These are phyloP conservation scores for Xylariales sp. DNA, from an alignment of 2,329 filamentous ascomycete species.

Conservation along the genomic window DNA sequence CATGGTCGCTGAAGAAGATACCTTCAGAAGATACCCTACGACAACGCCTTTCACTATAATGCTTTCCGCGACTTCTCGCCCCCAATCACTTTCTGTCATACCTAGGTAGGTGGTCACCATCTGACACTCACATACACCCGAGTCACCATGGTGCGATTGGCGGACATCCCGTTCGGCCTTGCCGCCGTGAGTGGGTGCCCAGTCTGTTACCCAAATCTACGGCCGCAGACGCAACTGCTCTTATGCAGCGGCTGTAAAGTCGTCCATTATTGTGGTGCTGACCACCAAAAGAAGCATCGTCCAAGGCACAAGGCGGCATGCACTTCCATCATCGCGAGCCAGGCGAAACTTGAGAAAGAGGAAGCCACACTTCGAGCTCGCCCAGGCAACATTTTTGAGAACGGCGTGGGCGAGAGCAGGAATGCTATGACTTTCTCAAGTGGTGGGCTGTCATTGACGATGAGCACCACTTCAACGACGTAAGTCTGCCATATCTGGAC, in stretches of 20 bases:
- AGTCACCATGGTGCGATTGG: constrained; percentile 22
- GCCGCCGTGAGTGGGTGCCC: constrained; percentile 29
- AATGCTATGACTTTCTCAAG: constrained; percentile 60
- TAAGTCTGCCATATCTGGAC: constrained; percentile 38
- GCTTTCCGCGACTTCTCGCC: constrained; percentile 9
- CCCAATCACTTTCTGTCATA: constrained; percentile 18
- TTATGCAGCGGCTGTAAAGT: constrained; percentile 44
- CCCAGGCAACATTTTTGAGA: constrained; percentile 44
- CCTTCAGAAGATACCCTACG: constrained; percentile 11
- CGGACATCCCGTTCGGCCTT: constrained; percentile 22
- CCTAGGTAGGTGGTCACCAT: constrained; percentile 16
- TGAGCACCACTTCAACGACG: constrained; percentile 29
- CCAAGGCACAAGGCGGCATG: constrained; percentile 45
- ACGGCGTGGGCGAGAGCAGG: constrained; percentile 51
- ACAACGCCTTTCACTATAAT: constrained; percentile 19
- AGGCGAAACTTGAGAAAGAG: constrained; percentile 38
- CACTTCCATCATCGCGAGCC: constrained; percentile 39
- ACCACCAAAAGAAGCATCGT: constrained; percentile 43
- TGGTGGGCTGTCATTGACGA: constrained; percentile 53
- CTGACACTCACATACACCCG: constrained; percentile 8
- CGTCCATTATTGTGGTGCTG: constrained; percentile 45
- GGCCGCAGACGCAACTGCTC: constrained; percentile 32
- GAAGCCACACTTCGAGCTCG: constrained; percentile 41
- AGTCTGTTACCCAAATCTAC: constrained; percentile 25
- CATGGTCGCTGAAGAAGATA: constrained; percentile 1